Evolutionary conservation across 495 filamentous ascomycete genomes (phyloP), one percentile per base, ranked within the genome.

Genomic region (Physcia stellaris): DNA sequence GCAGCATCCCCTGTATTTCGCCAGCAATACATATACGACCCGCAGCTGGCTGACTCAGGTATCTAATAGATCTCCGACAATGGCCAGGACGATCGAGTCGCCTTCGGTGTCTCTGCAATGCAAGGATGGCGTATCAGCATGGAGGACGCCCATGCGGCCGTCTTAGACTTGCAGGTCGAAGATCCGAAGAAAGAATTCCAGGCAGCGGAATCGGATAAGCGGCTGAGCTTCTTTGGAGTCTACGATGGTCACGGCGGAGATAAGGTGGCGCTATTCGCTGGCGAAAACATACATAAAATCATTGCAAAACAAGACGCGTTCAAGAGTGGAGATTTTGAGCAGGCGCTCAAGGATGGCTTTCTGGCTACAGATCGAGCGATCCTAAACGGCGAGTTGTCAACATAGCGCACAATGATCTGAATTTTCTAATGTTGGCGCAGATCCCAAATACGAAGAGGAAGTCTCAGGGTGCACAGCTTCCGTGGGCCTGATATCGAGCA

Each of bases 41-140:
- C n/a, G n/a, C n/a, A n/a, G n/a, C n/a, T n/a, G n/a, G n/a, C n/a
- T n/a, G n/a, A n/a, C n/a, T n/a, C n/a, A n/a, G n/a, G n/a, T n/a
- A n/a, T n/a, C n/a, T 28, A 7, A 32, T 62, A 98, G 90, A 64
- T 74, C 57, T 96, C 90, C 42, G 75, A 77, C 54, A 76, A 79
- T 51, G 88, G 90, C 58, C 80, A 80, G 63, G 87, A 95, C 82
- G 86, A 94, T 47, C 78, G 83, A 56, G 74, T 93, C 53, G 57
- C 87, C 46, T 98, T 80, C 57, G 90, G 92, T 50, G 75, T 98
- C 43, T 96, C 92, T 47, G 83, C 84, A 60, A 98, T 98, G 90
- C 90, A 98, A 63, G 90, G 90, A 67, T 98, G 90, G 90, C 81
- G 90, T 61, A 95, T 96, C 60, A 92, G 83, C 61, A 98, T 98